These are phyloP conservation scores for Ogataea degrootiae DNA, from an alignment of 805 yeast genomes.

Conservation along the genomic window DNA sequence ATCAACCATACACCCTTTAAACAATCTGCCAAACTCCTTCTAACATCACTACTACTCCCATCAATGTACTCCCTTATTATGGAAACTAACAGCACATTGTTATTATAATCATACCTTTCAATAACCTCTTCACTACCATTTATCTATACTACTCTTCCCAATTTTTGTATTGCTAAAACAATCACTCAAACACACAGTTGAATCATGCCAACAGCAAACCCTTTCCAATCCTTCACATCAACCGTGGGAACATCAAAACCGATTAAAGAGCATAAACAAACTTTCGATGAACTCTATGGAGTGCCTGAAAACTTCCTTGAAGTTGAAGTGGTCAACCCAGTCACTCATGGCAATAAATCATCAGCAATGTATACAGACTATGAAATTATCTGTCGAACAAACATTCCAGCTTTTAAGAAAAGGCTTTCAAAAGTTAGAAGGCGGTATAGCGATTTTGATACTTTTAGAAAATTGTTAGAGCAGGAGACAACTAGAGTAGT, in stretches of 20 bases:
- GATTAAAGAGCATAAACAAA: slow-evolving; percentile 40
- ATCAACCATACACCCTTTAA: too few species aligned
- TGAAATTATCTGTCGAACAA: slow-evolving; percentile 84
- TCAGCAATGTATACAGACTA: slow-evolving; percentile 78
- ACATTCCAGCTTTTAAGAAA: slow-evolving; percentile 79
- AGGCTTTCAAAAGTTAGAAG: slow-evolving; percentile 68
- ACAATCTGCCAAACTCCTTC: too few species aligned
- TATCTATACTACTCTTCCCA: neutral
- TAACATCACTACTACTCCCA: too few species aligned
- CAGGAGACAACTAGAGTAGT: slow-evolving; percentile 74
- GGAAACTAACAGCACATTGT: too few species aligned
- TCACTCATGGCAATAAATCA: slow-evolving; percentile 61
- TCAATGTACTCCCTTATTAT: too few species aligned
- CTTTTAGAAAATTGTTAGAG: slow-evolving; percentile 67
- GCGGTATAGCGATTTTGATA: slow-evolving; percentile 85
- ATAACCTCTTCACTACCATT: neutral
- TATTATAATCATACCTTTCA: too few species aligned
- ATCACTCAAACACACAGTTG: neutral
- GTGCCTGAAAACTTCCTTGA: slow-evolving; percentile 94
- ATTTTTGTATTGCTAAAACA: too few species aligned
- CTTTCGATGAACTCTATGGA: slow-evolving; percentile 80
- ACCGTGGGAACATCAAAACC: slow-evolving; percentile 18
- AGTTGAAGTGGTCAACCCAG: slow-evolving; percentile 80
- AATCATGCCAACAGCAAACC: slow-evolving; percentile 25
- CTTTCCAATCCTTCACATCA: slow-evolving; percentile 29